Evolutionary conservation across 441 rosid species (phyloP).

Genomic region (Capsella rubella): DNA sequence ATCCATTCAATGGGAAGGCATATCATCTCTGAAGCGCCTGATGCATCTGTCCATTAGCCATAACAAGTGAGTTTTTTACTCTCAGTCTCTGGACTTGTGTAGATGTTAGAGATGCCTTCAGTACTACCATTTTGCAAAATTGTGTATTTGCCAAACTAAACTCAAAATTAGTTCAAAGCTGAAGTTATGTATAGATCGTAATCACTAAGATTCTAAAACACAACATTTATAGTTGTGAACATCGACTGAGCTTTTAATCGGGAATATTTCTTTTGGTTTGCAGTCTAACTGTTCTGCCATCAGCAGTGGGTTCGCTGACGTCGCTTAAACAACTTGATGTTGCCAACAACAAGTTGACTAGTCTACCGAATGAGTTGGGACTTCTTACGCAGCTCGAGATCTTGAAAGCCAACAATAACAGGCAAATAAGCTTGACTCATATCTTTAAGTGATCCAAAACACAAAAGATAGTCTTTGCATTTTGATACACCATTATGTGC

Average conservation of each 20-base stretch:
- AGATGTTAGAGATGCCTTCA: not conserved
- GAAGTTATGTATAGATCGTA: not conserved
- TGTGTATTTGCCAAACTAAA: not conserved
- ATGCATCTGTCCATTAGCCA: constrained; percentile 64
- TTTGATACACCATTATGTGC: not conserved
- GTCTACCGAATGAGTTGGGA: constrained; percentile 76
- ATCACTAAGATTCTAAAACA: not conserved
- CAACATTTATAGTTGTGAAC: not conserved
- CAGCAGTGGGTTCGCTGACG: constrained; percentile 60
- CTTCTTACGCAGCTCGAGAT: constrained; percentile 76
- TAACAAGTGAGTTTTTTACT: constrained; percentile 60
- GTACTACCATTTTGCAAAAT: not conserved
- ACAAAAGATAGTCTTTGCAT: not conserved
- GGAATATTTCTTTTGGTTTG: constrained; percentile 32
- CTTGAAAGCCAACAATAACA: constrained; percentile 76
- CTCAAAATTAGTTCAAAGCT: not conserved
- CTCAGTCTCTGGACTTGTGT: not conserved
- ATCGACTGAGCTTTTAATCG: not conserved
- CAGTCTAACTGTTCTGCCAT: constrained; percentile 75
- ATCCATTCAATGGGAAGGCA: constrained; percentile 75
- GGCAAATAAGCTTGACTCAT: constrained; percentile 47
- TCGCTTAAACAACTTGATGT: constrained; percentile 76
- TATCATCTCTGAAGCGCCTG: constrained; percentile 59
- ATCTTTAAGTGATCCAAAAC: not conserved
- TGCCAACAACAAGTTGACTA: constrained; percentile 68